These are phyloP conservation scores for Penicillium sclerotigenum DNA, from an alignment of 2,329 filamentous ascomycete genomes.

Conservation along the genomic window DNA sequence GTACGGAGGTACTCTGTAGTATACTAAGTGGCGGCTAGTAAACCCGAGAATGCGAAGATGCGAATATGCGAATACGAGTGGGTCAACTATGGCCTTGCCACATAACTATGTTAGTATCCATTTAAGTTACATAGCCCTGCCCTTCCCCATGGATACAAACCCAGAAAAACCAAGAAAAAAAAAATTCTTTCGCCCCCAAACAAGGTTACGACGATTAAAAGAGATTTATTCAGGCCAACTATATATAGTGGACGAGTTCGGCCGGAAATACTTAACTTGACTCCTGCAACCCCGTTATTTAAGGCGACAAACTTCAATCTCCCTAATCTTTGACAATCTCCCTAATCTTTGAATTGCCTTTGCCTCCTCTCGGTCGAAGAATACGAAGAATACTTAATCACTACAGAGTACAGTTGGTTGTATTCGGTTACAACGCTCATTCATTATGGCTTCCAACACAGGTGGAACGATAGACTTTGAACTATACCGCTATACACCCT, in stretches of 20 bases:
- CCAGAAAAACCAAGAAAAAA: neutral
- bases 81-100: neutral
- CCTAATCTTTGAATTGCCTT: neutral
- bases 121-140: neutral
- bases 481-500: slow-evolving; percentile 27
- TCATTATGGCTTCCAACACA: neutral
- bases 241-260: neutral
- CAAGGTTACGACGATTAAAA: too few species aligned
- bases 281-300: neutral
- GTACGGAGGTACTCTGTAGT: too few species aligned
- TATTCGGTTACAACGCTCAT: neutral
- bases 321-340: neutral
- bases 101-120: neutral
- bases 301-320: neutral
- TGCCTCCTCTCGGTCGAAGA: neutral
- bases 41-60: neutral
- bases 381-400: neutral
- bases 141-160: neutral
- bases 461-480: neutral
- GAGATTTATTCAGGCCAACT: neutral
- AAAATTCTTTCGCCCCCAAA: neutral
- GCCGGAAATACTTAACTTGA: neutral
- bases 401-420: neutral
- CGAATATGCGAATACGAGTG: neutral
- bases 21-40: neutral